Conservation (phyloP, 75 land plant genomes). For the Cunninghamia lanceolata region DNA sequence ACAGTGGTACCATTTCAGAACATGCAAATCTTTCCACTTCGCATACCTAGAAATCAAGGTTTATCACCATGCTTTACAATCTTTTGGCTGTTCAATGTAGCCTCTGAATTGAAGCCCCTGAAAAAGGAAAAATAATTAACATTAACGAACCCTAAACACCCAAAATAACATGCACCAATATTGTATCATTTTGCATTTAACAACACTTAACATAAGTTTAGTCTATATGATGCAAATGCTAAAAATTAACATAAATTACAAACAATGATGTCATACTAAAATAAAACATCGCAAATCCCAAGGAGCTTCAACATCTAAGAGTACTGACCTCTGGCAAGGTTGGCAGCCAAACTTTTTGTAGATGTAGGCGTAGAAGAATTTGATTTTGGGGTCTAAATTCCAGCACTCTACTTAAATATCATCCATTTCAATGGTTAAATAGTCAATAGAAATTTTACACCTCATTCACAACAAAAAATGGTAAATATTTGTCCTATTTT, state of each 20-base stretch:
- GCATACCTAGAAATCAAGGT: not conserved
- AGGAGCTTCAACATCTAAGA: no score
- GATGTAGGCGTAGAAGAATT: conserved; percentile 37
- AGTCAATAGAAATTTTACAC: no score
- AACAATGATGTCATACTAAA: not conserved
- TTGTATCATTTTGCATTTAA: not conserved
- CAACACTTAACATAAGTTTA: no score
- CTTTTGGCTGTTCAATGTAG: conserved; percentile 32
- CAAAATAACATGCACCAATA: not conserved
- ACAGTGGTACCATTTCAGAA: no score
- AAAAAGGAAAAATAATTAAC: not conserved
- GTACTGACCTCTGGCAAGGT: not conserved
- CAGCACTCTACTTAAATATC: no score
- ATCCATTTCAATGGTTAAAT: no score
- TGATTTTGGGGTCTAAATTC: conserved; percentile 31
- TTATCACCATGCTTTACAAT: conserved; percentile 44
- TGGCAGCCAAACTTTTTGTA: conserved; percentile 12
- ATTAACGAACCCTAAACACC: not conserved
- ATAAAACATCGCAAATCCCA: no score
- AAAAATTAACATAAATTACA: no score
- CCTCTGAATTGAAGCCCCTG: conserved; percentile 46
- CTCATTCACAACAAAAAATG: no score
- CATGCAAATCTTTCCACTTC: not conserved
- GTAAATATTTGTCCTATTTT: no score
- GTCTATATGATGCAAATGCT: no score